Conservation (phyloP, 495 filamentous ascomycete species). For the Apodospora peruviana region DNA sequence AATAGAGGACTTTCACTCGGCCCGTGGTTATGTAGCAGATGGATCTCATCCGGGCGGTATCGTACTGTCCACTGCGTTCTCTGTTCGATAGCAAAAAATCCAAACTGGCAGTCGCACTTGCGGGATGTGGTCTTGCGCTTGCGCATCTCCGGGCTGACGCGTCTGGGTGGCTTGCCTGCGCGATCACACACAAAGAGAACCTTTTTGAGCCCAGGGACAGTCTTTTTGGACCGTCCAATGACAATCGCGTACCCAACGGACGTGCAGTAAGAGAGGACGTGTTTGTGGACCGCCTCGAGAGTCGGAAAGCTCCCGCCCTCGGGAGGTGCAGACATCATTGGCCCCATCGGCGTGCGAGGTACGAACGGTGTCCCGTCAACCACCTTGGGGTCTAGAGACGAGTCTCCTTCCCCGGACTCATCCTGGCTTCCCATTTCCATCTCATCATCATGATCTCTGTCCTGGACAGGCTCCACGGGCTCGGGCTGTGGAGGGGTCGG, state of each 20-base stretch:
- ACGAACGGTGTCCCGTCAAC: constrained; percentile 39
- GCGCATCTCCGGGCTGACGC: constrained; percentile 46
- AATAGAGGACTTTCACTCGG: constrained; percentile 51
- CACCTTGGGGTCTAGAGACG: constrained; percentile 36
- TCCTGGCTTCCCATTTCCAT: constrained; percentile 37
- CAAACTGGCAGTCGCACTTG: constrained; percentile 54
- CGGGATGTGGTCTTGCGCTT: constrained; percentile 53
- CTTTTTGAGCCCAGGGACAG: constrained; percentile 51
- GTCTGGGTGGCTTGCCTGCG: constrained; percentile 47
- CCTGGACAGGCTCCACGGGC: constrained; percentile 25
- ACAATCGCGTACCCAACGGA: constrained; percentile 54
- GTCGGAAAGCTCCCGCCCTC: constrained; percentile 50
- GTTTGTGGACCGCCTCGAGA: constrained; percentile 49
- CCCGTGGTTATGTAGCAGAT: constrained; percentile 50
- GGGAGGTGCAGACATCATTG: constrained; percentile 48
- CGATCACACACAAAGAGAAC: constrained; percentile 54
- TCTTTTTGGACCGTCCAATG: constrained; percentile 54
- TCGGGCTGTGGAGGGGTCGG: constrained; percentile 32
- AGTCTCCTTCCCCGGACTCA: constrained; percentile 32
- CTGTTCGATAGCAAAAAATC: constrained; percentile 54
- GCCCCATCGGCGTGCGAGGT: constrained; percentile 39
- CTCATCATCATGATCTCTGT: constrained; percentile 35
- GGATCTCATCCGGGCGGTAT: constrained; percentile 44
- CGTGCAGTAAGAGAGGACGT: constrained; percentile 47
- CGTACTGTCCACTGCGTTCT: constrained; percentile 52